Conservation (phyloP, 768 basidiomycete genomes). For the Pholiota microspora region DNA sequence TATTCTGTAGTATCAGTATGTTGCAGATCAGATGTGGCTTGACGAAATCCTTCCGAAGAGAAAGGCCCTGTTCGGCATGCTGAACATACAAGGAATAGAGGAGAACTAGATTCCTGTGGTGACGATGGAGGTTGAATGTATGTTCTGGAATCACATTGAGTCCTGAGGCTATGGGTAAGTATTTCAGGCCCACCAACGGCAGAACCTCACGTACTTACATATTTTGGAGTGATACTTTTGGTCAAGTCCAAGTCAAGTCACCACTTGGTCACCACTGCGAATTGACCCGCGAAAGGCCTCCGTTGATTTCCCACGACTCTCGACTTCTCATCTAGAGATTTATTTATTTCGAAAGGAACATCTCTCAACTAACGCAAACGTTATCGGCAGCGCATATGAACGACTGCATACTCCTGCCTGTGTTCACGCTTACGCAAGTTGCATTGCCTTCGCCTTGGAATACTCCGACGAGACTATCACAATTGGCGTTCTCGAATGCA, state of each 20-base stretch:
- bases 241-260: too few species aligned
- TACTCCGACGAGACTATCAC: constrained; percentile 4
- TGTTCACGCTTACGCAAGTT: constrained; percentile 5
- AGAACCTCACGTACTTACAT: too few species aligned
- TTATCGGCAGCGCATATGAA: constrained; percentile 1
- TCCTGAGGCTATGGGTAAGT: too few species aligned
- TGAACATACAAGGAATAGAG: background rate
- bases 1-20: background rate
- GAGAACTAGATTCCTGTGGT: background rate
- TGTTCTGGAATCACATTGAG: too few species aligned
- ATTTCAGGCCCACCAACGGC: too few species aligned
- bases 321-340: too few species aligned
- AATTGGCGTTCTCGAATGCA: constrained; percentile 6
- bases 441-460: constrained; percentile 7
- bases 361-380: constrained; percentile 1
- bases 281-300: too few species aligned
- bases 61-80: constrained; percentile 7
- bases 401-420: constrained; percentile 7
- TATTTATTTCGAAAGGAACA: too few species aligned
- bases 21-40: background rate
- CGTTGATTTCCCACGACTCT: too few species aligned
- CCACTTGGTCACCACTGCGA: too few species aligned
- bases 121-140: too few species aligned
- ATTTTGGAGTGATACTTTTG: too few species aligned
- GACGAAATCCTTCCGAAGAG: constrained; percentile 5